Evolutionary conservation across 163 green algal species (phyloP).

Genomic region (Chlamydomonas reinhardtii): DNA sequence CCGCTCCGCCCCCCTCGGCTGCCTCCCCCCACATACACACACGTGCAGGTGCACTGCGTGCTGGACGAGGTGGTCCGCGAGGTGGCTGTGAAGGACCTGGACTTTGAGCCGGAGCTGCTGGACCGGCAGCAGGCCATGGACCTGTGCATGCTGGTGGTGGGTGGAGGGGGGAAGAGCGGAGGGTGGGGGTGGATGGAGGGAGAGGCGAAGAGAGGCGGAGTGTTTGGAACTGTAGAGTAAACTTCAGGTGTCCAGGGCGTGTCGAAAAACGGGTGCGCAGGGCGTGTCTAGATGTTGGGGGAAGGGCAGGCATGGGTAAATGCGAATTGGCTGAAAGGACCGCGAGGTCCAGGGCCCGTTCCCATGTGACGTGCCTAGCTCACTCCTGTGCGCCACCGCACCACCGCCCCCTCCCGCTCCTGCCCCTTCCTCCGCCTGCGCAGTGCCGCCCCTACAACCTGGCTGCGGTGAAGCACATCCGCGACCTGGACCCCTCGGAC

Average conservation of each 20-base stretch:
- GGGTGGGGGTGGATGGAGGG: not conserved
- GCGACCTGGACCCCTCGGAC: slow-evolving; percentile 96
- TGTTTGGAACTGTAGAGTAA: no score
- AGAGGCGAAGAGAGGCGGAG: not conserved
- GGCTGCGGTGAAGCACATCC: slow-evolving; percentile 88
- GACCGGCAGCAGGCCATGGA: slow-evolving; percentile 30
- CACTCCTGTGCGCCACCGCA: not conserved
- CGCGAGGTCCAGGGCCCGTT: no score
- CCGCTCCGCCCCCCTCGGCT: no score
- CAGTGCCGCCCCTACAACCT: slow-evolving; percentile 91
- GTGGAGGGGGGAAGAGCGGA: not conserved
- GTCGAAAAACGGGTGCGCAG: no score
- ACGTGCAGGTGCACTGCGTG: slow-evolving; percentile 60
- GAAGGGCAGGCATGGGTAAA: no score
- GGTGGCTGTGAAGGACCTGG: slow-evolving; percentile 24
- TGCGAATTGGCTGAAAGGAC: no score
- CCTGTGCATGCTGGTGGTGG: slow-evolving; percentile 46
- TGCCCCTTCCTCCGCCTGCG: slow-evolving; percentile 16
- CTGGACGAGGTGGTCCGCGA: slow-evolving; percentile 23
- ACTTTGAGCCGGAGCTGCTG: slow-evolving; percentile 11
- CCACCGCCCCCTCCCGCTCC: not conserved
- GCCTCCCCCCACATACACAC: slow-evolving; percentile 47
- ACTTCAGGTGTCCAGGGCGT: no score
- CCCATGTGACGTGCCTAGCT: no score
- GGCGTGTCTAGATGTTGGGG: no score